These are phyloP conservation scores for Plasmodium adleri DNA, from an alignment of 169 alveolate genomes.

Conservation along the genomic window DNA sequence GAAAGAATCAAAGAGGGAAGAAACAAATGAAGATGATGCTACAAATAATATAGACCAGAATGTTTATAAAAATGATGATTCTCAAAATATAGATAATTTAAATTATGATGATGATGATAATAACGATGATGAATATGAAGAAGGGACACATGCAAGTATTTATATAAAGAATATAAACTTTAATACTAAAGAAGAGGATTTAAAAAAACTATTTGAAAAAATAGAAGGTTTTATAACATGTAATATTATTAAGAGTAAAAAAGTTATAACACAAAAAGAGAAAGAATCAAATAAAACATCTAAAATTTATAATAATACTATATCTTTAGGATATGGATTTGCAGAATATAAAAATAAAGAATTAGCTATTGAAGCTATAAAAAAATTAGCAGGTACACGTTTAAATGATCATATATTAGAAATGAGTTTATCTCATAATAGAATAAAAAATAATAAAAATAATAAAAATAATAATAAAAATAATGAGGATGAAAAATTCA, in stretches of 20 bases:
- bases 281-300: conserved; percentile 26
- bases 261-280: conserved; percentile 77
- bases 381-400: conserved; percentile 78
- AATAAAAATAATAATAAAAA: not conserved
- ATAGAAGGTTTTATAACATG: conserved; percentile 83
- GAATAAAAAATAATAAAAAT: conserved; percentile 56
- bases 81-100: not conserved
- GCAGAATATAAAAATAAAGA: conserved; percentile 89
- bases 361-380: conserved; percentile 83
- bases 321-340: conserved; percentile 94
- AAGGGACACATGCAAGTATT: conserved; percentile 83
- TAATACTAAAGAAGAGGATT: conserved; percentile 88
- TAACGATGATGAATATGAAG: conserved; percentile 72
- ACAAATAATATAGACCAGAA: too few relatives aligned
- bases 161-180: conserved; percentile 93
- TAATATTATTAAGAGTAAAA: conserved; percentile 81
- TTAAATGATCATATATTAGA: conserved; percentile 83
- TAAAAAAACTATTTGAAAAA: conserved; percentile 81
- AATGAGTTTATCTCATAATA: conserved; percentile 82
- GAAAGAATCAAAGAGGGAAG: too few relatives aligned
- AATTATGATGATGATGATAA: conserved; percentile 3
- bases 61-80: not conserved
- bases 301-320: conserved; percentile 34
- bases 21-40: too few relatives aligned
- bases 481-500: conserved; percentile 60